Evolutionary conservation across 2,329 filamentous ascomycete genomes (phyloP).

Genomic region (Fonsecaea erecta): DNA sequence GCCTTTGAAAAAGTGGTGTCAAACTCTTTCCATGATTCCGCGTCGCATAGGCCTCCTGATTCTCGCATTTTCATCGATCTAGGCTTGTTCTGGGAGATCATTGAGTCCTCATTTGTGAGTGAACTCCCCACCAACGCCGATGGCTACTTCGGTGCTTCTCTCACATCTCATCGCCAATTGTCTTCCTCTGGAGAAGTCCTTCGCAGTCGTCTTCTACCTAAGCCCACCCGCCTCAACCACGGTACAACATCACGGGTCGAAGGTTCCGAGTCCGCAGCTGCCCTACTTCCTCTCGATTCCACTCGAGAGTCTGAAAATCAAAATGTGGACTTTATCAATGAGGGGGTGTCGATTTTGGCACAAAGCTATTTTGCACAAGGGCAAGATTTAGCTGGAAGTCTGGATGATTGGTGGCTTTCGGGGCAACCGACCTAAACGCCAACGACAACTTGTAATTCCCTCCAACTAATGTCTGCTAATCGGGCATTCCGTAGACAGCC

Average conservation of each 20-base stretch:
- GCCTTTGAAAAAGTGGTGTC: conserved; percentile 52
- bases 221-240: conserved; percentile 47
- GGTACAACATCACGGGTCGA: conserved; percentile 27
- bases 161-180: conserved; percentile 41
- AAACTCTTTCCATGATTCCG: conserved; percentile 48
- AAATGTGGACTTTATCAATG: conserved; percentile 37
- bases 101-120: conserved; percentile 53
- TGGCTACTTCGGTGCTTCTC: conserved; percentile 50
- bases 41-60: conserved; percentile 40
- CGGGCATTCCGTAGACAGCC: background rate
- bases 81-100: conserved; percentile 55
- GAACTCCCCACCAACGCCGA: conserved; percentile 44
- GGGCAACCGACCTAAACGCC: conserved; percentile 7
- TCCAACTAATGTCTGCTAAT: background rate
- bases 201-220: conserved; percentile 50
- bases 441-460: background rate
- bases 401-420: conserved; percentile 43
- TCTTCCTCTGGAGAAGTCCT: conserved; percentile 46
- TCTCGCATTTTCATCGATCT: conserved; percentile 50
- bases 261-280: conserved; percentile 4
- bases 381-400: conserved; percentile 48
- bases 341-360: conserved; percentile 54
- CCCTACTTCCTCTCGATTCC: background rate
- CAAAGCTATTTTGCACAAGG: conserved; percentile 56
- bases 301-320: background rate